Base-by-base conservation (phyloP, 1,139 yeast genomes). In the Suhomyces kunorum region DNA sequence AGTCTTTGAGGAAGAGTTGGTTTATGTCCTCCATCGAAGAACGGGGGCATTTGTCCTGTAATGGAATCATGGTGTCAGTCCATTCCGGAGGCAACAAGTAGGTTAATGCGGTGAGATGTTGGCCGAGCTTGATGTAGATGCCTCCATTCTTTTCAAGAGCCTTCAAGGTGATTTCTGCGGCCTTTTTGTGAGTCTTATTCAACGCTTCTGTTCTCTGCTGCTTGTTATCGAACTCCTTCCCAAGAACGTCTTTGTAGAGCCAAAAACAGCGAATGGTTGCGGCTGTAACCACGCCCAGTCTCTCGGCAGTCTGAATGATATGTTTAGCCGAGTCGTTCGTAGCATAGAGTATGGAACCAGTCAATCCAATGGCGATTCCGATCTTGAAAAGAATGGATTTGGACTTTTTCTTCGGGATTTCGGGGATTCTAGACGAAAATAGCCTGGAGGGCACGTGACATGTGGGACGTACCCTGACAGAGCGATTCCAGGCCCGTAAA, bases 1-100 rank as follows among this genome's bases (percentile, higher is more conserved):
- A 66, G 58, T 92, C 99, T 2, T 63, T 58, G 33, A 60, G 53
- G 53, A 92, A 81, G 84, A 92, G 76, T 11, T 68, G 66, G 33
- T 73, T 68, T 25, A 92, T 80, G 32, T 85, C 89, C 38, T 79
- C 87, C 34, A 80, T 54, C 0, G 90, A 77, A 0, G 96, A 85
- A 49, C 76, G 71, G 0, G 98, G 98, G 58, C 98, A 92, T 56
- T 79, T 76, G 55, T 90, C 96, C 56, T 92, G 98, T 39, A 94
- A 66, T 1, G 97, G 96, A 28, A 83, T 74, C 97, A 92, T 92
- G 0, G 98, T 85, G 14, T 80, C 79, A 0, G 98, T 90, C 99
- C 99, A 92, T 64, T 94, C 97, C 9, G 68, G 73, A 0, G 99
- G 98, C 43, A 92, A 69, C 25, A 92, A 68, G 62, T 92, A 94